Conservation (phyloP, 2,329 filamentous ascomycete genomes). For the Trichoderma asperellum region DNA sequence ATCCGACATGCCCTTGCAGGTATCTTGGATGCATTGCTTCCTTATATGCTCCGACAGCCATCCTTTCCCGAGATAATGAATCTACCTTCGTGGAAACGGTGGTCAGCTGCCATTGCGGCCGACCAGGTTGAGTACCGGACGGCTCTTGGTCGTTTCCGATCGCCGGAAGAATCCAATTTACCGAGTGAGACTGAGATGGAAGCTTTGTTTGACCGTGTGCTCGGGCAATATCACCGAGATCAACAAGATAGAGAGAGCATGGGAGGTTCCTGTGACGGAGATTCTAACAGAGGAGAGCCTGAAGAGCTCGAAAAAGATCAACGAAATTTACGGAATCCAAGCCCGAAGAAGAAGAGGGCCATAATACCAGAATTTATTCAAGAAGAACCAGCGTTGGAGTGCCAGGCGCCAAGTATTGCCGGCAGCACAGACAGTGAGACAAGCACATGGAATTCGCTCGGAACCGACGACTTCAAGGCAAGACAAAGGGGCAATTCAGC, state of each 20-base stretch:
- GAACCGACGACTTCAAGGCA: background rate
- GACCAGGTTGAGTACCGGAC: slow-evolving; percentile 38
- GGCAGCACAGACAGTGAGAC: slow-evolving; percentile 17
- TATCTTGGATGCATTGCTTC: slow-evolving; percentile 37
- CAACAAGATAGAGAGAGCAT: background rate
- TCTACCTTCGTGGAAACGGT: slow-evolving; percentile 34
- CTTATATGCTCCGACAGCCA: slow-evolving; percentile 36
- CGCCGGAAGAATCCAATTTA: slow-evolving; percentile 19
- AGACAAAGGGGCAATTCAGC: background rate
- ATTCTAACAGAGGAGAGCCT: background rate
- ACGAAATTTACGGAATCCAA: background rate
- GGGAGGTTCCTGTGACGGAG: too few relatives aligned
- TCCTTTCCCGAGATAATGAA: slow-evolving; percentile 35
- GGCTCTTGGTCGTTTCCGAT: slow-evolving; percentile 28
- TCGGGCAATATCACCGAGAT: background rate
- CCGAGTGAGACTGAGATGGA: slow-evolving; percentile 22
- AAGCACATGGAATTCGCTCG: background rate
- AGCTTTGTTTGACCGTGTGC: slow-evolving; percentile 14
- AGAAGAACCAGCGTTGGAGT: background rate
- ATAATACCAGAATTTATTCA: background rate
- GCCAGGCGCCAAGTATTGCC: background rate
- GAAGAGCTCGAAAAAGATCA: background rate
- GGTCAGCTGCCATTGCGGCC: slow-evolving; percentile 35
- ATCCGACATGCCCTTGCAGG: slow-evolving; percentile 41
- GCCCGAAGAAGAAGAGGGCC: background rate